A percentile compares a stretch with the other conserved stretches of the same genome.
Evolutionary conservation across 208 protist genomes (phyloP).

Genomic region (Leishmania braziliensis): DNA sequence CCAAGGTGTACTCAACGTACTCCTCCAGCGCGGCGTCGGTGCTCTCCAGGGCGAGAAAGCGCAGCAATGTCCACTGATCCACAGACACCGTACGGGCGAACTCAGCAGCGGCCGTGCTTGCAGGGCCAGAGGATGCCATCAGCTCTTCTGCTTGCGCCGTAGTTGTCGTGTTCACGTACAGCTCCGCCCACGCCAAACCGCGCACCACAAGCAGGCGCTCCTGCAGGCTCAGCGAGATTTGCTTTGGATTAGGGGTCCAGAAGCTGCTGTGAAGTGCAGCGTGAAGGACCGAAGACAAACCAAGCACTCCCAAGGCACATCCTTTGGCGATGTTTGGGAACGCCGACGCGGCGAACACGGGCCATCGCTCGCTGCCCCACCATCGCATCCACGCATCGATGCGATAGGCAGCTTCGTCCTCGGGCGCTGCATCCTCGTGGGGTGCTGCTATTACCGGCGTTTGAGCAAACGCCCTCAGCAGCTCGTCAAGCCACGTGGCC

Average conservation of each 20-base stretch:
- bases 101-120: slow-evolving; percentile 33
- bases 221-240: not conserved
- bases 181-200: slow-evolving; percentile 74
- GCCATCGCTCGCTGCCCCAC: slow-evolving; percentile 28
- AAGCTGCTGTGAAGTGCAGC: slow-evolving; percentile 24
- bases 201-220: slow-evolving; percentile 40
- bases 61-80: slow-evolving; percentile 58
- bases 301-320: slow-evolving; percentile 25
- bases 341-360: slow-evolving; percentile 11
- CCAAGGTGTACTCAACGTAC: slow-evolving; percentile 43
- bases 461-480: slow-evolving; percentile 36
- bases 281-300: slow-evolving; percentile 23
- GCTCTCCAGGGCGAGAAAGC: slow-evolving; percentile 57
- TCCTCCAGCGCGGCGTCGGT: slow-evolving; percentile 46
- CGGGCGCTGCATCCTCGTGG: not conserved
- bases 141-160: not conserved
- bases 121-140: not conserved
- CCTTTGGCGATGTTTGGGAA: slow-evolving; percentile 18
- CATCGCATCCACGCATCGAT: slow-evolving; percentile 29
- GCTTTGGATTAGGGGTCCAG: not conserved
- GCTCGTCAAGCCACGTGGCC: slow-evolving; percentile 57
- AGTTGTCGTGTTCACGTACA: slow-evolving; percentile 40
- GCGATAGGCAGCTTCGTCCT: not conserved
- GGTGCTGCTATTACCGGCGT: slow-evolving; percentile 13
- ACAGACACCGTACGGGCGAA: slow-evolving; percentile 48